Conservation (phyloP, 164 flowering plant species). For the Aristolochia contorta region DNA sequence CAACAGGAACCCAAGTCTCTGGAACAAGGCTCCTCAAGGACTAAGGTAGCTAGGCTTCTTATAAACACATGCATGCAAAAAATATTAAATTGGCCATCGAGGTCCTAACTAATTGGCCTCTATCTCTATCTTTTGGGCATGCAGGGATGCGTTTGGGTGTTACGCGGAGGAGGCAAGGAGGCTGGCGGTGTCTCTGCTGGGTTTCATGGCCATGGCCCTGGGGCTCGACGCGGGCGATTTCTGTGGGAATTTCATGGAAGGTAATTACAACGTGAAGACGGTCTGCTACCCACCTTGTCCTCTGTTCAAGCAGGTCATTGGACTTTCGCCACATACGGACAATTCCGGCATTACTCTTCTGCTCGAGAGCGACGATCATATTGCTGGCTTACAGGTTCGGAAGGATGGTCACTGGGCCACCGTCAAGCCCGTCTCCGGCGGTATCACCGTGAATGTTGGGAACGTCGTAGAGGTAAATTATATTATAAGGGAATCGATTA, state of each 20-base stretch:
- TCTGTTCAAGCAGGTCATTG: slow-evolving; percentile 3
- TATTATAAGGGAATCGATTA: not conserved
- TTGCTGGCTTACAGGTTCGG: slow-evolving; percentile 5
- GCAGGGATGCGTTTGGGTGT: slow-evolving; percentile 1
- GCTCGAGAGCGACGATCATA: slow-evolving; percentile 4
- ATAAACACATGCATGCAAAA: no score
- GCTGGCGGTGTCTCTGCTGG: slow-evolving; percentile 5
- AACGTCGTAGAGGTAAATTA: slow-evolving; percentile 5
- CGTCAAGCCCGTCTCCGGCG: slow-evolving; percentile 1
- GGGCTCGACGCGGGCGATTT: slow-evolving; percentile 1
- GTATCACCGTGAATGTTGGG: slow-evolving; percentile 1
- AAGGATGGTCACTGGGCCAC: slow-evolving; percentile 8
- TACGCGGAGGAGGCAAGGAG: slow-evolving; percentile 5
- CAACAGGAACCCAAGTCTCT: slow-evolving; percentile 1
- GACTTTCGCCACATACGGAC: slow-evolving; percentile 4
- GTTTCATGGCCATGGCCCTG: slow-evolving; percentile 5
- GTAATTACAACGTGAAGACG: slow-evolving; percentile 2
- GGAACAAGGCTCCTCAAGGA: slow-evolving; percentile 5
- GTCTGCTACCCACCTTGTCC: slow-evolving; percentile 8
- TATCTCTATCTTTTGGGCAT: no score
- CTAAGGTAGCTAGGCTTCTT: slow-evolving; percentile 7
- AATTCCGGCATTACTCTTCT: slow-evolving; percentile 5
- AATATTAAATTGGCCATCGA: no score
- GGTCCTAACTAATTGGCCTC: no score
- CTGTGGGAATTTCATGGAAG: slow-evolving; percentile 2